These are phyloP conservation scores for Orbilia quercus DNA, from an alignment of 2,329 filamentous ascomycete genomes.

Conservation along the genomic window DNA sequence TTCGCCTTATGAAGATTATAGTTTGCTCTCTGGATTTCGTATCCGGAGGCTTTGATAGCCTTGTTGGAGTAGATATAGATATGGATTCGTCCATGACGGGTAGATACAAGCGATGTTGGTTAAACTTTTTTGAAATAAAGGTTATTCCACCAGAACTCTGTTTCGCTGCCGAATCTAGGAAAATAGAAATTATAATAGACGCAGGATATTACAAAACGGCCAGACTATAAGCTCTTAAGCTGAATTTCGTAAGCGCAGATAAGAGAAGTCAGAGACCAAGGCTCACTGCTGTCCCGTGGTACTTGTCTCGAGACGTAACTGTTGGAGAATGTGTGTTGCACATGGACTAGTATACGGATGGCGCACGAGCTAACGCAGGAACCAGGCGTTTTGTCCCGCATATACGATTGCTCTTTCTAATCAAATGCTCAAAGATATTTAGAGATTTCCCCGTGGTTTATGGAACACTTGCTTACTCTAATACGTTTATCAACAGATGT, in stretches of 20 bases:
- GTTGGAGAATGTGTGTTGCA: constrained; percentile 21
- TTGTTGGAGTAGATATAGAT: background rate
- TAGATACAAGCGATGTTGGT: constrained; percentile 3
- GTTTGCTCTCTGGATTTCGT: background rate
- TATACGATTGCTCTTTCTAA: no score
- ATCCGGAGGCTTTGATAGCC: background rate
- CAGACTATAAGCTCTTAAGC: background rate
- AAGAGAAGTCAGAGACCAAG: background rate
- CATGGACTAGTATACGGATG: constrained; percentile 5
- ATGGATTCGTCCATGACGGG: background rate
- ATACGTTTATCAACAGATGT: no score
- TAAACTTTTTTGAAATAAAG: constrained; percentile 4
- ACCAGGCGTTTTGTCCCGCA: no score
- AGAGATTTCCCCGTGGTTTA: no score
- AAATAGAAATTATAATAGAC: background rate
- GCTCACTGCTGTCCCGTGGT: constrained; percentile 2
- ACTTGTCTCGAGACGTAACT: background rate
- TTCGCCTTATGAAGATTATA: background rate
- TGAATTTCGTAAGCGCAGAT: background rate
- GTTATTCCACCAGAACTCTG: background rate
- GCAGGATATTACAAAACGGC: background rate
- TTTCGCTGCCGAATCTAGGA: constrained; percentile 1
- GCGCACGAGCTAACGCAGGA: background rate
- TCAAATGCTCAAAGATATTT: no score
- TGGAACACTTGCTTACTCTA: no score